Percentiles rank a stretch among this genome's conserved stretches.
Evolutionary conservation across 768 basidiomycete species (phyloP).

Genomic region (Boletus sp.): DNA sequence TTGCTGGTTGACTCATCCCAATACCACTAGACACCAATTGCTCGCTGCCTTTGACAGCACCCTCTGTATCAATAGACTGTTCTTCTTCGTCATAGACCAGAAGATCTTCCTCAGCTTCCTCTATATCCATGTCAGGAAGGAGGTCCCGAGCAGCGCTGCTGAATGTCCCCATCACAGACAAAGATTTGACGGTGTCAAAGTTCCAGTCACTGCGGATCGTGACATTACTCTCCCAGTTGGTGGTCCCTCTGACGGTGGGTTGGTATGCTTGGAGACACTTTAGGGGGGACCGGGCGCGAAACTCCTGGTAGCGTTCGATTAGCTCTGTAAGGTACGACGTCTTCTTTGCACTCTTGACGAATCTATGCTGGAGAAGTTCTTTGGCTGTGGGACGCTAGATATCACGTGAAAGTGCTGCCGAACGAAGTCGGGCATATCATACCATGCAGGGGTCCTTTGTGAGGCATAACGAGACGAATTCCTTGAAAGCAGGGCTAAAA

Average conservation of each 20-base stretch:
- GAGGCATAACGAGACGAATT: constrained; percentile 85
- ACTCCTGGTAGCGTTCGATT: constrained; percentile 83
- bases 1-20: constrained; percentile 51
- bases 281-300: constrained; percentile 56
- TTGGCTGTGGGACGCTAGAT: constrained; percentile 82
- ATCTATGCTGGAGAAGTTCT: constrained; percentile 90
- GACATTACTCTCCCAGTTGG: constrained; percentile 65
- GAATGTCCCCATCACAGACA: constrained; percentile 73
- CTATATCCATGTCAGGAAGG: constrained; percentile 56
- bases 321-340: constrained; percentile 84
- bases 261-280: constrained; percentile 54
- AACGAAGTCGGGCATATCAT: constrained; percentile 24
- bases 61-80: constrained; percentile 58
- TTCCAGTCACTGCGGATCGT: constrained; percentile 94
- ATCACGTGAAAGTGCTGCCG: constrained; percentile 12
- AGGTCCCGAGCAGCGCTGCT: constrained; percentile 70
- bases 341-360: constrained; percentile 81
- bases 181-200: constrained; percentile 81
- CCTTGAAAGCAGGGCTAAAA: constrained; percentile 85
- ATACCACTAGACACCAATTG: constrained; percentile 38
- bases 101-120: constrained; percentile 43
- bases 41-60: constrained; percentile 65
- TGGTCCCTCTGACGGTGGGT: constrained; percentile 53
- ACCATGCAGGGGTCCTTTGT: constrained; percentile 88
- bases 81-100: constrained; percentile 42